Percentiles rank a stretch among this genome's conserved stretches.
Evolutionary conservation across 108 stramenopile species (phyloP).

Genomic region (Schizochytrium sp.): DNA sequence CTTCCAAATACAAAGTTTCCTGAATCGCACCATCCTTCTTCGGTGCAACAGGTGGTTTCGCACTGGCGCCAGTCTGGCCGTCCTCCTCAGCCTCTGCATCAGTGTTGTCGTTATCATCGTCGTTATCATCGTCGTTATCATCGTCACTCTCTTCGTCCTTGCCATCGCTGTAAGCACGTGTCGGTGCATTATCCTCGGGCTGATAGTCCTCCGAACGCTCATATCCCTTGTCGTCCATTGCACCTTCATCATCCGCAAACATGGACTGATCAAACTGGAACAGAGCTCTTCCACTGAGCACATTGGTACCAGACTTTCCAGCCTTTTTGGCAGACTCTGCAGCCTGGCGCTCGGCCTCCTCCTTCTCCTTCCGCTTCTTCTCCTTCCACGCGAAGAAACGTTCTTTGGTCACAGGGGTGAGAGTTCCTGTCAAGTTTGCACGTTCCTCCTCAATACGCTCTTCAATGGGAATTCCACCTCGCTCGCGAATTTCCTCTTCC

Average conservation of each 20-base stretch:
- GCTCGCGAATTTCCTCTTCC: conserved; percentile 59
- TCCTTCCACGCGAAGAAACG: conserved; percentile 60
- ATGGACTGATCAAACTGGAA: conserved; percentile 47
- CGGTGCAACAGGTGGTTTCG: conserved; percentile 17
- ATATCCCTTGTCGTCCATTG: neutral
- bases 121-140: neutral
- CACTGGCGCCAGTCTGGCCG: neutral
- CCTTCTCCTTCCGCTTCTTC: conserved; percentile 58
- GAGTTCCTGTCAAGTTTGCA: neutral
- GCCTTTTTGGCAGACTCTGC: conserved; percentile 49
- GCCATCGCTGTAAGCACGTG: neutral
- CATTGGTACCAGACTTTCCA: conserved; percentile 18
- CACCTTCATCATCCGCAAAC: conserved; percentile 43
- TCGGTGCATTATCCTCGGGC: neutral
- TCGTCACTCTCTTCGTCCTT: neutral
- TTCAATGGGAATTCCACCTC: conserved; percentile 54
- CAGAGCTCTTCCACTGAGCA: conserved; percentile 52
- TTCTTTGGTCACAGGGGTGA: conserved; percentile 52
- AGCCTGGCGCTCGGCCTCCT: conserved; percentile 33
- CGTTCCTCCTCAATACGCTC: conserved; percentile 59
- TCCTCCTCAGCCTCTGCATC: neutral
- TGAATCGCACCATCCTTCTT: conserved; percentile 8
- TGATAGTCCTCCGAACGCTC: neutral
- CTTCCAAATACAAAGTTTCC: conserved; percentile 45
- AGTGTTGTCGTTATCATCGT: neutral